Base-by-base conservation (phyloP, 2,329 filamentous ascomycete genomes). In the Allantophomopsis lycopodina region DNA sequence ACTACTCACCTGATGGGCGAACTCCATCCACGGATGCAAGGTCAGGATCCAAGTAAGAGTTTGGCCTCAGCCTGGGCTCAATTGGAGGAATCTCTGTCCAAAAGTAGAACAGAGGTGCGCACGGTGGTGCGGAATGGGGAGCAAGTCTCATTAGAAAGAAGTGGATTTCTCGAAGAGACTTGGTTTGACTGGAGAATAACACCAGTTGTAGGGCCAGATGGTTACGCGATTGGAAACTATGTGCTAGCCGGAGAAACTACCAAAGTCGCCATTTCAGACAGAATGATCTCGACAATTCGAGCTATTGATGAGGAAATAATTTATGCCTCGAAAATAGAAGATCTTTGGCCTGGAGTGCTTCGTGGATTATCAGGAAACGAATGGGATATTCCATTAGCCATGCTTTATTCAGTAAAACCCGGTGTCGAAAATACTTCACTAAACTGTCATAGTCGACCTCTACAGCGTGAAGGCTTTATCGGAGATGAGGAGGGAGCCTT, bases 401-500 rank as follows among this genome's bases (percentile, higher is more conserved):
- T 56, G n/a, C 38, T 59, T 3, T 59, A 58, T 40, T 55, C 54
- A 2, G 42, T 56, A 3, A 45, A 49, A 12, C 38, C 33, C 6
- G 16, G 12, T 7, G 80, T 28, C 11, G 23, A 5, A 8, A 5
- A 5, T 10, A 3, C 10, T 3, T 12, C 23, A 28, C 7, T 10
- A 4, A 8, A 28, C 3, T 10, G 7, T 8, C 10, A 4, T 28
- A 8, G 11, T 28, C 7, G 11, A 28, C 11, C 7, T 6, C 23
- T 28, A 28, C 23, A 28, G 23, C 23, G 23, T 28, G 23, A 28
- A 28, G 23, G 23, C 5, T 28, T 16, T 32, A 35, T 2, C 42
- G 76, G 46, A 77, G 79, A 1, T 82, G 82, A 49, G 70, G 72
- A 11, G 73, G 83, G 47, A 60, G 72, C 5, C 80, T 76, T 41